phyloP scores from a whole-genome alignment of 257 asterid genomes.

The Penstemon eatonii region DNA sequence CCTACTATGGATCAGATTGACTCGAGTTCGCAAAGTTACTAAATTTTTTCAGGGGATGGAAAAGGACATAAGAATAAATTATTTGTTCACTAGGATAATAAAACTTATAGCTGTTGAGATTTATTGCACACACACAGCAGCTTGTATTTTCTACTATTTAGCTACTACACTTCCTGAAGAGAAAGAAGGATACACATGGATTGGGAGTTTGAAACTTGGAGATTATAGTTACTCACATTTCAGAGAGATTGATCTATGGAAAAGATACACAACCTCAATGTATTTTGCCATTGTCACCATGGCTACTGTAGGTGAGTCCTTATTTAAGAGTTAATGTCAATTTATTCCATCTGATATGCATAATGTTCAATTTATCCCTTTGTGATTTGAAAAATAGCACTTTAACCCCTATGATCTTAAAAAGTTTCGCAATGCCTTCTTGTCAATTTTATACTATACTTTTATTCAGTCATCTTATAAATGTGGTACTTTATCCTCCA shows the following conservation, averaged over 20 bases:
- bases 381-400: no score
- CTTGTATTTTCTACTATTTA: slow-evolving; percentile 87
- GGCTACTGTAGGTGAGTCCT: slow-evolving; percentile 94
- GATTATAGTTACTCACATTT: slow-evolving; percentile 70
- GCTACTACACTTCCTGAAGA: slow-evolving; percentile 81
- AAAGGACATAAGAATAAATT: slow-evolving; percentile 86
- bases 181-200: slow-evolving; percentile 93
- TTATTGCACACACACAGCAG: slow-evolving; percentile 95
- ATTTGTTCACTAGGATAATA: slow-evolving; percentile 73
- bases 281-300: slow-evolving; percentile 91
- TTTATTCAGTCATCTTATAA: no score
- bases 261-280: slow-evolving; percentile 72
- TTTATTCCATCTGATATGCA: no score
- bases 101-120: slow-evolving; percentile 81
- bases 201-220: slow-evolving; percentile 87
- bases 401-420: no score
- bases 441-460: no score
- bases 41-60: slow-evolving; percentile 67
- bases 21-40: slow-evolving; percentile 71
- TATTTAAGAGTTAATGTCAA: not conserved
- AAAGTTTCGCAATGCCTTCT: no score
- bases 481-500: no score
- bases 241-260: slow-evolving; percentile 84
- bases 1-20: slow-evolving; percentile 77
- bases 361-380: no score